A percentile compares a stretch with the other conserved stretches of the same genome.
phyloP scores from a whole-genome alignment of 257 asterid species.

The Solanum etuberosum region DNA sequence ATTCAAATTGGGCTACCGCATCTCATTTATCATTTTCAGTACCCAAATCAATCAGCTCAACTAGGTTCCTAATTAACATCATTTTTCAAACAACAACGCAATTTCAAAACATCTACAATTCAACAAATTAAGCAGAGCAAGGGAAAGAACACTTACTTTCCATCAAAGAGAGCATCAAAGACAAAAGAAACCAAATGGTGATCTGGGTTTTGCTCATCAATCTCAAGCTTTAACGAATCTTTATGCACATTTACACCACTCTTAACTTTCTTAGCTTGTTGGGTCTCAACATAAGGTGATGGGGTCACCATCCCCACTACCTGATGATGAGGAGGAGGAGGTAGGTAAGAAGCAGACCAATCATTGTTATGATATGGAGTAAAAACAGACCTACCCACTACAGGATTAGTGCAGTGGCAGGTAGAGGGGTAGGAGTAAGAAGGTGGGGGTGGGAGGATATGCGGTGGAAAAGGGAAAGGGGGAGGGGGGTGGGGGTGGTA shows the following conservation, averaged over 20 bases:
- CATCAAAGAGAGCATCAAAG: conserved; percentile 58
- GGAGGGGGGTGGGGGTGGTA: conserved; percentile 27
- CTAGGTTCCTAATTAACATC: background rate
- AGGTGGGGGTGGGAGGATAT: conserved; percentile 22
- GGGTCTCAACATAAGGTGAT: conserved; percentile 20
- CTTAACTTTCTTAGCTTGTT: conserved; percentile 38
- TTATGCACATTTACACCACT: conserved; percentile 62
- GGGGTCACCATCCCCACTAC: conserved; percentile 14
- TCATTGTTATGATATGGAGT: conserved; percentile 7
- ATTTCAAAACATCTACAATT: background rate
- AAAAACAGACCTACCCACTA: conserved; percentile 40
- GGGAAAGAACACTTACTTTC: conserved; percentile 20
- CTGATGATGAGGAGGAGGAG: background rate
- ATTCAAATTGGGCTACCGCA: background rate
- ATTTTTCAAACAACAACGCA: background rate
- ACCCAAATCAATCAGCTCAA: background rate
- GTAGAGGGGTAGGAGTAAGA: conserved; percentile 17
- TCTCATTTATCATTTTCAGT: background rate
- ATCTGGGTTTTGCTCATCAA: conserved; percentile 37
- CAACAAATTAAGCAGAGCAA: background rate
- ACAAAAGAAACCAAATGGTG: conserved; percentile 43
- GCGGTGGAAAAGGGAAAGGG: conserved; percentile 18
- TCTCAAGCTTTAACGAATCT: conserved; percentile 40
- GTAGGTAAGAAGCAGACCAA: conserved; percentile 18
- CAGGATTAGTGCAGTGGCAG: conserved; percentile 28